phyloP scores from a whole-genome alignment of 108 stramenopile species.

The Conticribra guillardii region DNA sequence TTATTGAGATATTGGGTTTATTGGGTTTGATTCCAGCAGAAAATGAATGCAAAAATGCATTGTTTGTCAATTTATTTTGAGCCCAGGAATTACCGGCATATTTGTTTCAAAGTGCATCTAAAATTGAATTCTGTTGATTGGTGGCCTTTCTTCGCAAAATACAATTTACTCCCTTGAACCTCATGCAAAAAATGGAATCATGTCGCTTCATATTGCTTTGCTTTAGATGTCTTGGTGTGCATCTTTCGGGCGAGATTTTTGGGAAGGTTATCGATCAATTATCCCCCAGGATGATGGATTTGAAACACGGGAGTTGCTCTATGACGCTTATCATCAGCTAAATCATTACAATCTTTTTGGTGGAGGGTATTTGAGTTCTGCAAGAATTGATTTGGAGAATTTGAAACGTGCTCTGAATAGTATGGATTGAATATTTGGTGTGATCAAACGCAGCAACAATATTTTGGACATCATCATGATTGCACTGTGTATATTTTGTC shows the following conservation, averaged over 20 bases:
- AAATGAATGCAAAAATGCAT: too few species aligned
- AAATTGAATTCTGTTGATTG: too few species aligned
- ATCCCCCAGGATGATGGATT: conserved; percentile 51
- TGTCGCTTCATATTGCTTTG: background rate
- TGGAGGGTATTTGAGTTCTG: conserved; percentile 37
- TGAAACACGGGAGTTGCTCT: conserved; percentile 38
- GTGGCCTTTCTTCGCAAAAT: too few species aligned
- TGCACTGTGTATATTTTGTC: too few species aligned
- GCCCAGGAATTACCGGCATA: background rate
- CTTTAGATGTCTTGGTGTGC: conserved; percentile 49
- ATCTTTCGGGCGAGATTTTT: conserved; percentile 37
- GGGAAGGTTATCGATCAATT: conserved; percentile 42
- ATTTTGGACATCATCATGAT: too few species aligned
- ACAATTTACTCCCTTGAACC: background rate
- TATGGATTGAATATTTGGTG: background rate
- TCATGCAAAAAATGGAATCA: background rate
- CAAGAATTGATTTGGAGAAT: conserved; percentile 24
- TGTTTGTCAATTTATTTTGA: background rate
- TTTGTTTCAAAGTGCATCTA: too few species aligned
- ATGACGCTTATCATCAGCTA: conserved; percentile 55
- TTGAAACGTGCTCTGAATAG: conserved; percentile 25
- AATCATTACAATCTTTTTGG: conserved; percentile 64
- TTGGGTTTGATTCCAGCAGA: too few species aligned
- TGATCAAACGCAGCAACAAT: too few species aligned
- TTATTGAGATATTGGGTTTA: background rate